A percentile compares a stretch with the other conserved stretches of the same genome.
These are phyloP conservation scores for Geoglossum glabrum DNA, from an alignment of 495 filamentous ascomycete species.

Conservation along the genomic window DNA sequence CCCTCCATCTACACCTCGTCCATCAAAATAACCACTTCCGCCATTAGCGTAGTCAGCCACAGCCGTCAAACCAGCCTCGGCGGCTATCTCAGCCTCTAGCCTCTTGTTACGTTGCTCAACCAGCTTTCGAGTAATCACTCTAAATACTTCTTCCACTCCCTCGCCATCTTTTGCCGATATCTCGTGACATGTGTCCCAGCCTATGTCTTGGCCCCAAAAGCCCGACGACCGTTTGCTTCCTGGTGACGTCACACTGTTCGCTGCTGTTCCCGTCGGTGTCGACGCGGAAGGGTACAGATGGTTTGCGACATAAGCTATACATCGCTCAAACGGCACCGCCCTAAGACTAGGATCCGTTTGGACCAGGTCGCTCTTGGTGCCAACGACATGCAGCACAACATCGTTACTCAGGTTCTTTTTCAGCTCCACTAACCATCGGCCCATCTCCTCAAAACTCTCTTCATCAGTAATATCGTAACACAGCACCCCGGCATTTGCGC, in stretches of 20 bases:
- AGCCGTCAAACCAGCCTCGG: not conserved
- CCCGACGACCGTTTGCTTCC: conserved; percentile 61
- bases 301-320: conserved; percentile 86
- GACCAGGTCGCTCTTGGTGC: conserved; percentile 85
- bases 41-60: not conserved
- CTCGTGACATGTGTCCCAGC: conserved; percentile 94
- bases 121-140: conserved; percentile 81
- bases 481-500: conserved; percentile 82
- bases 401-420: conserved; percentile 47
- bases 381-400: conserved; percentile 87
- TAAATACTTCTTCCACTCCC: conserved; percentile 92
- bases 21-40: not conserved
- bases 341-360: conserved; percentile 53
- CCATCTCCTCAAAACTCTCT: conserved; percentile 79
- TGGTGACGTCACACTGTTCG: conserved; percentile 36
- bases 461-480: conserved; percentile 89
- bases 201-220: conserved; percentile 81
- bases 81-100: not conserved
- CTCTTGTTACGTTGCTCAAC: conserved; percentile 45
- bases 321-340: conserved; percentile 78
- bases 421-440: conserved; percentile 68
- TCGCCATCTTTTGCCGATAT: conserved; percentile 88
- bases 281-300: conserved; percentile 49
- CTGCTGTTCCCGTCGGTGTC: conserved; percentile 32
- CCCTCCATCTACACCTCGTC: not conserved